Percentiles rank a stretch among this genome's conserved stretches.
Evolutionary conservation across 208 protist genomes (phyloP).

Genomic region (Wallacemonas collosoma): DNA sequence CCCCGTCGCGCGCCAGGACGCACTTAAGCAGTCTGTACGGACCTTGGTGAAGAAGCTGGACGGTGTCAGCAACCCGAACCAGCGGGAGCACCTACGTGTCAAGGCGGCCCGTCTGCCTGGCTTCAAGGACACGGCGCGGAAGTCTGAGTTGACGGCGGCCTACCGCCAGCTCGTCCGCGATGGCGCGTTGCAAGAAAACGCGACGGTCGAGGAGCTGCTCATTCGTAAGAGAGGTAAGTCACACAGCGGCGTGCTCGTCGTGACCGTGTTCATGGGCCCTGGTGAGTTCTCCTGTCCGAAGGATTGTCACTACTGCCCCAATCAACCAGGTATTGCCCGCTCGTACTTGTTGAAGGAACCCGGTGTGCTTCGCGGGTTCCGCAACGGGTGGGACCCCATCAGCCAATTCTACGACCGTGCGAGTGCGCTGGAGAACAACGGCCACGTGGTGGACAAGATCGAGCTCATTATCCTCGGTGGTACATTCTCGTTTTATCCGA

Average conservation of each 20-base stretch:
- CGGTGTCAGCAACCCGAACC: conserved; percentile 25
- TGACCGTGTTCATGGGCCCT: conserved; percentile 93
- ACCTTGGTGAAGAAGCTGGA: conserved; percentile 44
- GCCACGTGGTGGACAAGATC: conserved; percentile 96
- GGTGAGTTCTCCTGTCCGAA: conserved; percentile 92
- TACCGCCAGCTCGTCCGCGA: conserved; percentile 82
- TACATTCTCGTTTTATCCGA: conserved; percentile 98
- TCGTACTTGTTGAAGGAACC: conserved; percentile 93
- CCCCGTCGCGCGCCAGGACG: conserved; percentile 54
- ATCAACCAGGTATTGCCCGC: conserved; percentile 89
- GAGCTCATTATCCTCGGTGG: conserved; percentile 99
- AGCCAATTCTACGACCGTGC: conserved; percentile 92
- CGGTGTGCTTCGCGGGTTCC: conserved; percentile 88
- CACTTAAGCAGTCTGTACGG: conserved; percentile 69
- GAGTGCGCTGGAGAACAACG: conserved; percentile 90
- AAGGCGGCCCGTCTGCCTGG: conserved; percentile 78
- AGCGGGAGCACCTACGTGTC: conserved; percentile 78
- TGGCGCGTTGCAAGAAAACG: conserved; percentile 44
- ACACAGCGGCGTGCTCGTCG: conserved; percentile 92
- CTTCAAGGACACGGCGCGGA: conserved; percentile 85
- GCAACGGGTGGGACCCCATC: conserved; percentile 91
- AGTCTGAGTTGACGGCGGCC: conserved; percentile 87
- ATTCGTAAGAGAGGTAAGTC: conserved; percentile 85
- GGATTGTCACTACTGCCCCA: conserved; percentile 95
- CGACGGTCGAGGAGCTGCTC: conserved; percentile 68